Evolutionary conservation across 2,329 filamentous ascomycete species (phyloP).

Genomic region (Fusarium anguioides): DNA sequence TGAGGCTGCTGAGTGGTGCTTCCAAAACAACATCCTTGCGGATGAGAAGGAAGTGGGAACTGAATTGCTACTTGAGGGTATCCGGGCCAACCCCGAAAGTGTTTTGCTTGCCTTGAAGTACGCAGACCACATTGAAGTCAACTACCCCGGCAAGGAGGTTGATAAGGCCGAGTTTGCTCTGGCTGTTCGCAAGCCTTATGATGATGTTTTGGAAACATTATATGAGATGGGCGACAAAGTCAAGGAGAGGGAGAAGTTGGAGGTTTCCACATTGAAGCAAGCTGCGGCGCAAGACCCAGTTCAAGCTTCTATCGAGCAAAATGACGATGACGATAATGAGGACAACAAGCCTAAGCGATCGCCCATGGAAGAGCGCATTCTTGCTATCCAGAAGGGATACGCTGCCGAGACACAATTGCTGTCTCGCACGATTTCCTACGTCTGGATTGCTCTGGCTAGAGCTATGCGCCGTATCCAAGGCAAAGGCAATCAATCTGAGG

Average conservation of each 20-base stretch:
- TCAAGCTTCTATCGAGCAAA: conserved; percentile 55
- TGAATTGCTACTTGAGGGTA: conserved; percentile 83
- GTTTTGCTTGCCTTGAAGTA: conserved; percentile 89
- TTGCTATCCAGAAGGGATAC: conserved; percentile 73
- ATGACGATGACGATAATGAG: conserved; percentile 65
- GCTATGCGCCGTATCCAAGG: conserved; percentile 95
- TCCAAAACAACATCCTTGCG: conserved; percentile 74
- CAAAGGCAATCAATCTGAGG: conserved; percentile 71
- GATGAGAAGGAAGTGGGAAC: conserved; percentile 73
- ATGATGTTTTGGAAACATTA: conserved; percentile 84
- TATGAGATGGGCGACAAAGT: conserved; percentile 85
- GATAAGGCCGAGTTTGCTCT: conserved; percentile 81
- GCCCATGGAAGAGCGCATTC: conserved; percentile 72
- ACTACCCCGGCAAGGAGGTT: conserved; percentile 79
- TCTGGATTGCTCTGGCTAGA: conserved; percentile 94
- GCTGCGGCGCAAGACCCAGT: conserved; percentile 55
- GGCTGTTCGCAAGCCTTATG: conserved; percentile 84
- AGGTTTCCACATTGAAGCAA: conserved; percentile 68
- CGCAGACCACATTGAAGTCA: conserved; percentile 86
- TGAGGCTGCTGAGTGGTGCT: conserved; percentile 93
- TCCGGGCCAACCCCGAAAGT: conserved; percentile 92
- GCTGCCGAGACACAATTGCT: conserved; percentile 79
- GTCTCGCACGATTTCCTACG: conserved; percentile 87
- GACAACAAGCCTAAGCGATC: conserved; percentile 57
- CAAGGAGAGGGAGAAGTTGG: conserved; percentile 70